These are phyloP conservation scores for Ustilaginoidea virens DNA, from an alignment of 2,329 filamentous ascomycete genomes.

Conservation along the genomic window DNA sequence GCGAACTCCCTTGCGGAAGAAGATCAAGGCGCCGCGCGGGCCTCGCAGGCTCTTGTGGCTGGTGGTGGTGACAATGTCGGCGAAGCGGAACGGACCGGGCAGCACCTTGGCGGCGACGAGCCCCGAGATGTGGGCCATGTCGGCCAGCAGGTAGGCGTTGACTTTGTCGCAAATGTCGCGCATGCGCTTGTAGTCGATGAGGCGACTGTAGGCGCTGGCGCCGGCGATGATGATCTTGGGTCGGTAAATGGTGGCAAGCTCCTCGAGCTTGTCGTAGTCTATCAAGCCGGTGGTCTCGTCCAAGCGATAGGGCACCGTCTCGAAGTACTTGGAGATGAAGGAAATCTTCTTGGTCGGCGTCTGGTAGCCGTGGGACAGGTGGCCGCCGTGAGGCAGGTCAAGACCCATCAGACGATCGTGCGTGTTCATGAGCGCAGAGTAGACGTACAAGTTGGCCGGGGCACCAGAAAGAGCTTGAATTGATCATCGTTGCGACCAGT, in stretches of 20 bases:
- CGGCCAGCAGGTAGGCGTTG: slow-evolving; percentile 81
- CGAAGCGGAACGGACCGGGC: slow-evolving; percentile 74
- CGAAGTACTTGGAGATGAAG: slow-evolving; percentile 97
- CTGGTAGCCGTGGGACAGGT: slow-evolving; percentile 94
- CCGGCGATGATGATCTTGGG: slow-evolving; percentile 93
- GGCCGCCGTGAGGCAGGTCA: slow-evolving; percentile 89
- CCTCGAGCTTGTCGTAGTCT: slow-evolving; percentile 84
- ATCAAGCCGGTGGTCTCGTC: slow-evolving; percentile 85
- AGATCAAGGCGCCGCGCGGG: slow-evolving; percentile 93
- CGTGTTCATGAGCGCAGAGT: slow-evolving; percentile 80
- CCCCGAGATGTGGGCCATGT: slow-evolving; percentile 96
- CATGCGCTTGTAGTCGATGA: slow-evolving; percentile 91
- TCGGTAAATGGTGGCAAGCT: slow-evolving; percentile 75
- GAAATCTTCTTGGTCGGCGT: slow-evolving; percentile 90
- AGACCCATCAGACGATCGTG: slow-evolving; percentile 96
- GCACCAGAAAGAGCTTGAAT: slow-evolving; percentile 56
- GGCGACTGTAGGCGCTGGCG: slow-evolving; percentile 86
- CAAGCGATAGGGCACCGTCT: slow-evolving; percentile 88
- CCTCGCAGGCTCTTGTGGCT: slow-evolving; percentile 96
- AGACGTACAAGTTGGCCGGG: slow-evolving; percentile 75
- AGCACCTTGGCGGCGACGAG: slow-evolving; percentile 84
- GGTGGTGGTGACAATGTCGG: slow-evolving; percentile 93
- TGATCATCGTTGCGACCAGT: too few relatives aligned
- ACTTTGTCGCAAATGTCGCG: slow-evolving; percentile 81
- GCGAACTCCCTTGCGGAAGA: slow-evolving; percentile 87